Base-by-base conservation (phyloP, 345 rosid species). In the Lepidium aucheri region DNA sequence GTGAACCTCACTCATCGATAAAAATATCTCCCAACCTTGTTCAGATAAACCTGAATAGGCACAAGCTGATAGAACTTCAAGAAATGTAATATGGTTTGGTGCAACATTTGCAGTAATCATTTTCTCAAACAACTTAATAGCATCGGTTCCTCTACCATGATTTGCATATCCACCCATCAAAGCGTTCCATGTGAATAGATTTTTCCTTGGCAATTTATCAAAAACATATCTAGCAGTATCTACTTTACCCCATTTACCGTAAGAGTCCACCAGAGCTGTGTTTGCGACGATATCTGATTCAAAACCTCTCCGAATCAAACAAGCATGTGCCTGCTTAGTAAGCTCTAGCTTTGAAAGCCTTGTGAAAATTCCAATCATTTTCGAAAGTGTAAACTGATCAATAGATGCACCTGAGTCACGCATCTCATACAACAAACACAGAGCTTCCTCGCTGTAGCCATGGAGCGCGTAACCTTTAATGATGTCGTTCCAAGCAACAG, bases 241-340 rank as follows among this genome's bases (percentile, higher is more conserved):
- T 71, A 91, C 68, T 68, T 81, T 83, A 65, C 96, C 96, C 96
- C 98, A 89, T 85, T 92, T 92, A 87, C 98, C 82, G 60, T 92
- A 92, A 43, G 87, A 92, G 74, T 92, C 98, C 17, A 89, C 88
- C 9, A 92, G 92, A 10, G 91, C 84, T 0, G 98, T 83, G 67
- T 79, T 87, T 6, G 89, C 91, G 0, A 92, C 88, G 3, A 84
- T 73, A 66, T 92, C 96, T 4, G 79, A 75, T 60, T 88, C 87
- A 70, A 82, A 92, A 35, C 91, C 91, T 17, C 68, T 80, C 10
- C 96, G 89, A 60, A 89, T 60, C 30, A 89, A 67, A 63, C 78
- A 74, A 33, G 91, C 89, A n/a, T 89, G 98, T 43, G 89, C 96
- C 83, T 89, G 91, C 78, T 78, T 89, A 53, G 91, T 89, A 61